Percentiles rank a stretch among this genome's conserved stretches.
These are phyloP conservation scores for Pulveroboletus sp. DNA, from an alignment of 768 basidiomycete species.

Conservation along the genomic window DNA sequence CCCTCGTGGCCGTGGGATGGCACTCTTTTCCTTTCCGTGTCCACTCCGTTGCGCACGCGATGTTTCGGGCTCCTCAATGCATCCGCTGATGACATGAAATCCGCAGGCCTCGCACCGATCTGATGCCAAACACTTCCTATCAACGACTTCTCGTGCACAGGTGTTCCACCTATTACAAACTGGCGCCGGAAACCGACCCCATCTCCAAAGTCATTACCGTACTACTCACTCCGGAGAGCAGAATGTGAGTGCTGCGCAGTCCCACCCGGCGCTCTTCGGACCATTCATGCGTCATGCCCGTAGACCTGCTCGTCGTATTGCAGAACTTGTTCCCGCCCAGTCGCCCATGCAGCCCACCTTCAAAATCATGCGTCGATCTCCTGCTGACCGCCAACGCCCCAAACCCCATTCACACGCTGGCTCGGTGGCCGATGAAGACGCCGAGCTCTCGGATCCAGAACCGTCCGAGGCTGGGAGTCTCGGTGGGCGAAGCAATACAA, in stretches of 20 bases:
- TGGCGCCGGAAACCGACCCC: conserved; percentile 66
- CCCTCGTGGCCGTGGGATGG: conserved; percentile 7
- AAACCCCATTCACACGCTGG: conserved; percentile 66
- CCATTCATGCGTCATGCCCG: conserved; percentile 14
- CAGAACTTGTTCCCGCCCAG: conserved; percentile 76
- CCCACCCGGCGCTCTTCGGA: background rate
- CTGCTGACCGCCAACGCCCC: conserved; percentile 49
- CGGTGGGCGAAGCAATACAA: conserved; percentile 63
- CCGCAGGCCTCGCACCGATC: conserved; percentile 56
- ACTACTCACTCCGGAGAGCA: conserved; percentile 55
- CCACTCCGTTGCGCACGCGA: background rate
- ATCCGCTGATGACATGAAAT: conserved; percentile 24
- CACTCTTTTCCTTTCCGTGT: background rate
- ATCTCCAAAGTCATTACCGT: conserved; percentile 61
- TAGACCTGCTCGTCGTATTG: conserved; percentile 67
- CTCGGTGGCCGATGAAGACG: conserved; percentile 72
- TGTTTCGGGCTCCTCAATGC: background rate
- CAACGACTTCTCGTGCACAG: conserved; percentile 84
- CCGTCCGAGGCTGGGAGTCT: conserved; percentile 78
- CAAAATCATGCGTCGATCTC: conserved; percentile 79
- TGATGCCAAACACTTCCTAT: conserved; percentile 71
- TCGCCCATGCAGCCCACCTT: conserved; percentile 68
- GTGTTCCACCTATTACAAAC: conserved; percentile 76
- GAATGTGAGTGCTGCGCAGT: conserved; percentile 54
- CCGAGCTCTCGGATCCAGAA: conserved; percentile 72